A percentile compares a stretch with the other conserved stretches of the same genome.
These are phyloP conservation scores for Lachancea sp. DNA, from an alignment of 805 yeast species.

Conservation along the genomic window DNA sequence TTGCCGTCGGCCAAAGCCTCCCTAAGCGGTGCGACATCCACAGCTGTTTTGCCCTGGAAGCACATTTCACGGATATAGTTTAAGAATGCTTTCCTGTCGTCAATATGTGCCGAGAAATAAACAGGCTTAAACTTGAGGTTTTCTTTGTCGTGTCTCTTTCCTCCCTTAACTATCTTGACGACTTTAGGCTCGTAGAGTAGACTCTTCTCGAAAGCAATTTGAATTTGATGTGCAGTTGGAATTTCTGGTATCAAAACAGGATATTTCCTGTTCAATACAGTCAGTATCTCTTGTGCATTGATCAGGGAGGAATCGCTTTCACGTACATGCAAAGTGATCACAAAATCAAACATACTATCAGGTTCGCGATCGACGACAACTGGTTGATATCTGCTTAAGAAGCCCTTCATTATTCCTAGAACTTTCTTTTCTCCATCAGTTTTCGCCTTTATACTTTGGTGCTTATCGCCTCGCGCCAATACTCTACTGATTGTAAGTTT, in stretches of 20 bases:
- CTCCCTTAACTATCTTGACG: slow-evolving; percentile 31
- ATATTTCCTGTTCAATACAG: slow-evolving; percentile 35
- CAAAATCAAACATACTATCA: slow-evolving; percentile 58
- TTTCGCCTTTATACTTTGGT: slow-evolving; percentile 65
- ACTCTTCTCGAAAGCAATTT: slow-evolving; percentile 47
- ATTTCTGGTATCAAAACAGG: slow-evolving; percentile 38
- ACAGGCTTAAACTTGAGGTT: slow-evolving; percentile 30
- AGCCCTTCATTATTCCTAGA: slow-evolving; percentile 63
- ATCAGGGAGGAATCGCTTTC: slow-evolving; percentile 39
- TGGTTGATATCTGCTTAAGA: slow-evolving; percentile 62
- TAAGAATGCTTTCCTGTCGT: slow-evolving; percentile 16
- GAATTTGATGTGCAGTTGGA: slow-evolving; percentile 40
- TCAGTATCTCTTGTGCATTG: slow-evolving; percentile 44
- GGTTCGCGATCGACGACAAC: slow-evolving; percentile 45
- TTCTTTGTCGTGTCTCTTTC: slow-evolving; percentile 9
- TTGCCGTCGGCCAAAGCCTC: slow-evolving; percentile 22
- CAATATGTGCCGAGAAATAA: slow-evolving; percentile 42
- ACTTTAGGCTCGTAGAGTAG: slow-evolving; percentile 48
- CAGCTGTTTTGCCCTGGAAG: slow-evolving; percentile 1
- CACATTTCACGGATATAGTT: slow-evolving; percentile 8
- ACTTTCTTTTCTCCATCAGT: slow-evolving; percentile 45
- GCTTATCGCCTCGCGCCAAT: slow-evolving; percentile 71
- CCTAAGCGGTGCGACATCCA: slow-evolving; percentile 1
- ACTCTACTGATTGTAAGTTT: slow-evolving; percentile 55
- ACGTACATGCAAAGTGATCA: slow-evolving; percentile 50